Percentiles rank a stretch among this genome's conserved stretches.
phyloP scores from a whole-genome alignment of 2,329 filamentous ascomycete genomes.

The Cladophialophora exuberans region DNA sequence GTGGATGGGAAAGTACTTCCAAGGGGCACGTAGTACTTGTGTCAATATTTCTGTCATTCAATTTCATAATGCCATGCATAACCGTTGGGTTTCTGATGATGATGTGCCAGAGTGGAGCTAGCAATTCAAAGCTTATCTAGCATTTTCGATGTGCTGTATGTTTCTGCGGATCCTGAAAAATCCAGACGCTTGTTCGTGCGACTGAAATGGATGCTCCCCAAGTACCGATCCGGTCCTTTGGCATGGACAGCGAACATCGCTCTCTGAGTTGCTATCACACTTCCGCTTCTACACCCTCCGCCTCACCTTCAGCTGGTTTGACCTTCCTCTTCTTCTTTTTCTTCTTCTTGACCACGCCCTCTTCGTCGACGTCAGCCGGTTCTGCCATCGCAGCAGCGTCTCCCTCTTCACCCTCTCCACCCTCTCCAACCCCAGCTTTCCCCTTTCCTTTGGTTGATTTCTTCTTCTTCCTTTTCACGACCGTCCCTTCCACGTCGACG shows the following conservation, averaged over 20 bases:
- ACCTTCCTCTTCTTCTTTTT: slow-evolving; percentile 33
- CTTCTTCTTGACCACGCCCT: slow-evolving; percentile 29
- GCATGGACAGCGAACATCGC: neutral
- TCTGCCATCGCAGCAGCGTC: neutral
- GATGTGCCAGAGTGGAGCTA: too few relatives aligned
- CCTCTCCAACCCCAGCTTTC: neutral
- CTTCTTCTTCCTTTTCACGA: slow-evolving; percentile 64
- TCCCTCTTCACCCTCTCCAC: neutral
- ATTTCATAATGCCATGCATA: too few relatives aligned
- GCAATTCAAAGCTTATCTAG: too few relatives aligned
- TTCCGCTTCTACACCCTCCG: neutral
- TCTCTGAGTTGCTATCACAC: too few relatives aligned
- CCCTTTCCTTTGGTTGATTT: slow-evolving; percentile 48
- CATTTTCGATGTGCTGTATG: too few relatives aligned
- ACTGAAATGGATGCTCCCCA: too few relatives aligned
- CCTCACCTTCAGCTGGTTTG: slow-evolving; percentile 11
- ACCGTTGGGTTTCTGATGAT: too few relatives aligned
- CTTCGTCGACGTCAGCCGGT: slow-evolving; percentile 13
- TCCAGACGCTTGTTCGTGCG: neutral
- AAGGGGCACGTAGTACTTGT: too few relatives aligned
- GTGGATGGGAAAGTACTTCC: too few relatives aligned
- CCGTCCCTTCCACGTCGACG: slow-evolving; percentile 48
- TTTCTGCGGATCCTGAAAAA: too few relatives aligned
- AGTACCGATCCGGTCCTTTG: too few relatives aligned
- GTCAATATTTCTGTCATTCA: too few relatives aligned